Base-by-base conservation (phyloP, 2,329 filamentous ascomycete genomes). In the Fusarium gaditjirri region DNA sequence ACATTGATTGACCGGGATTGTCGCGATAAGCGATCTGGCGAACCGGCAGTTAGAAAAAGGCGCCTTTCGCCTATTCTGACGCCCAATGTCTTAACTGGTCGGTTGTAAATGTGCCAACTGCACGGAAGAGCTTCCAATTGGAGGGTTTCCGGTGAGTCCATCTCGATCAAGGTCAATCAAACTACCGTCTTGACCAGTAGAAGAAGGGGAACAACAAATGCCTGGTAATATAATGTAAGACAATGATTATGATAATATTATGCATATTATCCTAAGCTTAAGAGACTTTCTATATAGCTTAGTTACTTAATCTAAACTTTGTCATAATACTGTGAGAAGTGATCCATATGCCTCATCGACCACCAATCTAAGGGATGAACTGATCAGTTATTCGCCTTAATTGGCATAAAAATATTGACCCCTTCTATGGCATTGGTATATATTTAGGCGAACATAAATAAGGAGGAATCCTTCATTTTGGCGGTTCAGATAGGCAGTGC, bases 1-100 rank as follows among this genome's bases (percentile, higher is more conserved):
- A 42, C 38, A 47, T 27, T 56, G 53, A 56, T 65, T 59, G 52
- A 57, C 56, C 42, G 36, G 70, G 70, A 38, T 58, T 67, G 50
- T 73, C 57, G 65, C 52, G 70, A 71, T 69, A 68, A 65, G 63
- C 57, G 53, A 71, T 59, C 47, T 57, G 63, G 43, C 52, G 29
- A 61, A 42, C 68, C 56, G 56, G 68, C 43, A 73, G 57, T 71
- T 72, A 47, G 27, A 29, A 65, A 54, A 54, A 52, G 53, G 50
- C 46, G 46, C 53, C 49, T 36, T 39, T 38, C 49, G 33, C 23
- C 56, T 55, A 47, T 56, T 49, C 35, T 67, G 31, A 47, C 56
- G 23, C 35, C 50, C 23, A 50, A 44, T 43, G 27, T 44, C 29
- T 71, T 53, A n/a, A 66, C 53, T n/a, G 41, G n/a, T 25, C 3